Evolutionary conservation across 139 green algal genomes (phyloP).

Genomic region (Volvox africanus): DNA sequence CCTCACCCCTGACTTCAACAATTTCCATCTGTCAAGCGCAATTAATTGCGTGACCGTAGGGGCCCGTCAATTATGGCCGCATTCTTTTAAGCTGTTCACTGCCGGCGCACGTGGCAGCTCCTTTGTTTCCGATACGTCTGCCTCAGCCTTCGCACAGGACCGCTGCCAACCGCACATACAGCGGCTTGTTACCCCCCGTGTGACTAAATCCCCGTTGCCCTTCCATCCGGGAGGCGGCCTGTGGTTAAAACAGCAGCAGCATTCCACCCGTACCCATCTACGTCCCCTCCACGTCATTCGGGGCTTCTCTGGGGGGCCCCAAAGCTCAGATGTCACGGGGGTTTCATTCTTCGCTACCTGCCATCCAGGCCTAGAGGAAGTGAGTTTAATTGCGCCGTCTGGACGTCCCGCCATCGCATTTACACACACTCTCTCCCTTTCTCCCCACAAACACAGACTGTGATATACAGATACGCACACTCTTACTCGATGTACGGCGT

Average conservation of each 20-base stretch:
- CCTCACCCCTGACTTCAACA: neutral
- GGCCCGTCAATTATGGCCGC: too few relatives aligned
- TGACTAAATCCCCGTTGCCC: neutral
- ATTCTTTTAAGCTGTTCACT: too few relatives aligned
- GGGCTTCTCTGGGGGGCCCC: neutral
- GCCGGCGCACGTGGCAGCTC: too few relatives aligned
- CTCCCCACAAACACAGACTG: too few relatives aligned
- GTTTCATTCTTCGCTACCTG: conserved; percentile 82
- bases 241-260: neutral
- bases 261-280: neutral
- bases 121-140: too few relatives aligned
- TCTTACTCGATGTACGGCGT: neutral
- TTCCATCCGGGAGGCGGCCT: neutral
- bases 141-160: too few relatives aligned
- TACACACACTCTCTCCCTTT: too few relatives aligned
- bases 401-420: too few relatives aligned
- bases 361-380: conserved; percentile 85
- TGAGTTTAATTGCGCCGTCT: neutral
- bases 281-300: neutral
- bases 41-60: too few relatives aligned
- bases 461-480: neutral
- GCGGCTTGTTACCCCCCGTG: neutral
- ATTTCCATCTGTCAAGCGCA: too few relatives aligned
- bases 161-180: neutral
- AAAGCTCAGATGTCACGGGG: neutral